Conservation (phyloP, 495 filamentous ascomycete genomes). For the Xylaria cubensis region DNA sequence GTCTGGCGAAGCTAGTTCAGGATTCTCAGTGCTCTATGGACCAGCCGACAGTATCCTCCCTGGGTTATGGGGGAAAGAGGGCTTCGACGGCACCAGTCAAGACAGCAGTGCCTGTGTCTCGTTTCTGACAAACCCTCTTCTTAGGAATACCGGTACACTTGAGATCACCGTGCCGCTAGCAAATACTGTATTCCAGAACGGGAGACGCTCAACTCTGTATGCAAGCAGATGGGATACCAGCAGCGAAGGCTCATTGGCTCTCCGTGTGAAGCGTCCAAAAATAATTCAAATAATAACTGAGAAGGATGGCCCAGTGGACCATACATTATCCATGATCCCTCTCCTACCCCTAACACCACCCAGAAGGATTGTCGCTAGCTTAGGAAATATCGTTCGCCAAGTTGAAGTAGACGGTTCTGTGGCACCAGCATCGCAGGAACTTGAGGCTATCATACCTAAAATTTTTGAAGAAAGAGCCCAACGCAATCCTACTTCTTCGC, state of each 20-base stretch:
- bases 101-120: constrained; percentile 32
- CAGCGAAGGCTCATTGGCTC: constrained; percentile 24
- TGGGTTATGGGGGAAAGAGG: constrained; percentile 35
- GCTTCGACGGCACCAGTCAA: constrained; percentile 17
- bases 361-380: constrained; percentile 66
- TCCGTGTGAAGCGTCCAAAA: constrained; percentile 34
- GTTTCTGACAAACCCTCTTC: constrained; percentile 34
- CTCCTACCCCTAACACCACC: constrained; percentile 69
- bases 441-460: constrained; percentile 69
- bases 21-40: constrained; percentile 52
- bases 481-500: constrained; percentile 30
- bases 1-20: constrained; percentile 37
- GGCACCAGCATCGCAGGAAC: constrained; percentile 75
- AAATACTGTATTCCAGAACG: constrained; percentile 79
- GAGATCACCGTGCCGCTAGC: constrained; percentile 67
- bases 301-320: constrained; percentile 13
- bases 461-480: constrained; percentile 57
- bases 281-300: constrained; percentile 38
- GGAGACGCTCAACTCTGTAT: constrained; percentile 66
- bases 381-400: constrained; percentile 84
- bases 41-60: constrained; percentile 40
- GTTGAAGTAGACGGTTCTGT: constrained; percentile 58
- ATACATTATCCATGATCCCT: constrained; percentile 48
- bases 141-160: constrained; percentile 31
- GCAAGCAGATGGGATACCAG: constrained; percentile 60